Evolutionary conservation across 345 rosid genomes (phyloP), one percentile per base, ranked within the genome.

Genomic region (Euphorbia tirucalli): DNA sequence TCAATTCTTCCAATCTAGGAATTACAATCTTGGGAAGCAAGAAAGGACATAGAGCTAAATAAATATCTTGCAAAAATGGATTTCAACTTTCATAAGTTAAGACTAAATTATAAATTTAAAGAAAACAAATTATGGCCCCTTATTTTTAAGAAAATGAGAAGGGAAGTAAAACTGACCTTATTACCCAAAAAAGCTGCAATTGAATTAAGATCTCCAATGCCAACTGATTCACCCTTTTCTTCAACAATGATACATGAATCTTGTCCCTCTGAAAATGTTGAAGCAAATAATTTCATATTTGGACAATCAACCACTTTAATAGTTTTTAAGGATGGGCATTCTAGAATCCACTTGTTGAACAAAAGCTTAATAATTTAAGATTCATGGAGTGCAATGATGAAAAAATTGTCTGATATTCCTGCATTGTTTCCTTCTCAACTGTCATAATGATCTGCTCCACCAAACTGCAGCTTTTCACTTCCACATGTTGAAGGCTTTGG

Each of bases 121-220:
- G 7, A 35, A 35, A 35, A 35, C 7, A 35, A 35, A 35, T 35
- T 35, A 35, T 35, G 39, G 7, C 39, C 3, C n/a, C 7, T 7
- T 35, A 35, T 35, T 35, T 35, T 35, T 3, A 35, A 35, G 39
- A 35, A 35, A n/a, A n/a, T n/a, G n/a, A n/a, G n/a, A n/a, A n/a
- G n/a, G n/a, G n/a, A n/a, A n/a, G n/a, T n/a, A n/a, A 50, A 24
- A 31, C 74, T 49, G 31, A 71, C 74, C 74, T 62, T 62, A 14
- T 10, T 3, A 3, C 11, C 14, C 0, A 61, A 16, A 15, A 31
- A 19, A 4, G 57, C n/a, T 16, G 30, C 2, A 7, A 56, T 21
- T 3, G 28, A 11, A 56, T 21, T 13, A 16, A 46, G 39, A 7
- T 46, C 64, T 5, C 15, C 64, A 19, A 11, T 14, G 10, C 41